These are phyloP conservation scores for Heimioporus retisporus DNA, from an alignment of 1,284 basidiomycete genomes.

Conservation along the genomic window DNA sequence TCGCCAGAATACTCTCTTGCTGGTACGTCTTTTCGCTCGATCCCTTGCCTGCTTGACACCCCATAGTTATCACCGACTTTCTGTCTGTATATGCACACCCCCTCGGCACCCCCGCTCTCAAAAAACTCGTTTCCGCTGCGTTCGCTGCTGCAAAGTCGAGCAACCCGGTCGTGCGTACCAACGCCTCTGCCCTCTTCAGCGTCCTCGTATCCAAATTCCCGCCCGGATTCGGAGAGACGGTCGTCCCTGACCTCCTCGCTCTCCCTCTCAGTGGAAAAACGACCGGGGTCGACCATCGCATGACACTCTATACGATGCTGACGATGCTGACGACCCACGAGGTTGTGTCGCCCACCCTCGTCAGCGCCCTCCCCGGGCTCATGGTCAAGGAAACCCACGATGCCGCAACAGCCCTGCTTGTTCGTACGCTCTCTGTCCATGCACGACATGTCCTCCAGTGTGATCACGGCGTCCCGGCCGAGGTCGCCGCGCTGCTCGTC, in stretches of 20 bases:
- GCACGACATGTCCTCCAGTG: slow-evolving; percentile 62
- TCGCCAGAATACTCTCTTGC: slow-evolving; percentile 78
- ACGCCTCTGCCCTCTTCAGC: slow-evolving; percentile 71
- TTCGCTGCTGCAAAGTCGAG: slow-evolving; percentile 84
- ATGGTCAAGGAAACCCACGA: slow-evolving; percentile 87
- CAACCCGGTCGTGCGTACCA: slow-evolving; percentile 71
- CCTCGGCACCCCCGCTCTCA: slow-evolving; percentile 65
- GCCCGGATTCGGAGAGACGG: slow-evolving; percentile 50
- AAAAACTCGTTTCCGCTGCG: slow-evolving; percentile 71
- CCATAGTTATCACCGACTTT: slow-evolving; percentile 64
- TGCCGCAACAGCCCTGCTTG: slow-evolving; percentile 64
- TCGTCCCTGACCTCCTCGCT: slow-evolving; percentile 73
- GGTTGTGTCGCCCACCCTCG: slow-evolving; percentile 61
- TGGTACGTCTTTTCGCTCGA: slow-evolving; percentile 49
- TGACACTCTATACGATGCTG: slow-evolving; percentile 84
- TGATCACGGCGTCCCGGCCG: slow-evolving; percentile 49
- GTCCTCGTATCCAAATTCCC: slow-evolving; percentile 54
- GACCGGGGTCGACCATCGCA: slow-evolving; percentile 87
- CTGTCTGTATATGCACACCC: slow-evolving; percentile 65
- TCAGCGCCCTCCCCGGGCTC: slow-evolving; percentile 67
- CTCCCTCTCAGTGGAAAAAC: slow-evolving; percentile 89
- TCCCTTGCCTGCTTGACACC: slow-evolving; percentile 14
- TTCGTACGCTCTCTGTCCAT: slow-evolving; percentile 67
- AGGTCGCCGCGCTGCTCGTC: slow-evolving; percentile 60
- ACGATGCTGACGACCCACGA: slow-evolving; percentile 62